Evolutionary conservation across 1,139 yeast species (phyloP), one percentile per base, ranked within the genome.

Genomic region (Saccharomyces hybrid): DNA sequence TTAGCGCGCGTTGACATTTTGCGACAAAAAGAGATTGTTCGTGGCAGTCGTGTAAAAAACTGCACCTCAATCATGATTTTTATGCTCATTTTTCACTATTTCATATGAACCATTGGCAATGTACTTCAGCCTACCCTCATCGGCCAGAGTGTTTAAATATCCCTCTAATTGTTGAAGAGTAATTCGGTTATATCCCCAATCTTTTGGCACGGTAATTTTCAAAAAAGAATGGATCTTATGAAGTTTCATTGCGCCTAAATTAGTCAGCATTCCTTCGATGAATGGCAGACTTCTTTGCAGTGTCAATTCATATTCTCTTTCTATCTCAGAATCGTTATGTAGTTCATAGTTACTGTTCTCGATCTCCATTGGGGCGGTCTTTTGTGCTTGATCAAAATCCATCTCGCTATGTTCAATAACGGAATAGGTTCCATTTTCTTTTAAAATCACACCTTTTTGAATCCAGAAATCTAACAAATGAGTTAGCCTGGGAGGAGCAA

Each of bases 381-480:
- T 46, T 25, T 25, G 47, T 28, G 11, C 13, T 52, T n/a, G 26
- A 28, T 46, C 34, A 38, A 38, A 38, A 16, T 19, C 44, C 5
- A 26, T 38, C 4, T 14, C 25, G 44, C 44, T 9, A 19, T 38
- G 9, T 19, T 38, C 44, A 9, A 38, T 38, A 19, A 38, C 44
- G 19, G 44, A 38, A 38, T 38, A 38, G 9, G 19, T 11, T 38
- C 7, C 44, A 4, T 19, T 19, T 6, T 38, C 44, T 16, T 38
- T 19, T 4, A 52, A 54, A 13, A 86, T 59, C 0, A 86, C 76
- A 0, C 78, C 78, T 52, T 77, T 69, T 26, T 75, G 69, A 1
- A 77, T 77, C 95, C 95, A 87, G 60, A 73, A 85, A 4, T 72
- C 66, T 48, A 84, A 63, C 0, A 79, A 75, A 26, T 73, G 71